Percentiles rank a stretch among this genome's conserved stretches.
Conservation (phyloP, 768 basidiomycete genomes). For the Leucocoprinus birnbaumii region DNA sequence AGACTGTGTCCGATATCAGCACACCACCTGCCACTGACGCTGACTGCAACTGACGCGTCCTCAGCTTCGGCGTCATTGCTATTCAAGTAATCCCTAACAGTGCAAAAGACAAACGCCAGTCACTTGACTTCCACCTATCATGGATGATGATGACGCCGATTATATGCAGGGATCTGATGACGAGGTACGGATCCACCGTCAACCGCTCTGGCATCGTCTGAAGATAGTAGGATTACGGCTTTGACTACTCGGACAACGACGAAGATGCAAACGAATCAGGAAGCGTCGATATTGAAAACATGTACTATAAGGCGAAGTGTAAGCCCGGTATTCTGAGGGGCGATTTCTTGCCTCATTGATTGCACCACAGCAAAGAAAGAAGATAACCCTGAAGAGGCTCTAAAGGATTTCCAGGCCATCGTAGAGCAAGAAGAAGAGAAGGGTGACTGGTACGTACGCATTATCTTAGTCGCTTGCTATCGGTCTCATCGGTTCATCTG, state of each 20-base stretch:
- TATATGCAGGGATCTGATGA: constrained; percentile 91
- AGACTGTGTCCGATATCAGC: background rate
- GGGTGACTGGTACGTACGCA: constrained; percentile 79
- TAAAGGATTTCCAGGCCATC: constrained; percentile 87
- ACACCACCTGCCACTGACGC: background rate
- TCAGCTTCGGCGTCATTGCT: background rate
- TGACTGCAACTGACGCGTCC: background rate
- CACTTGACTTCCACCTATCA: constrained; percentile 22
- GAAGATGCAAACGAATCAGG: constrained; percentile 79
- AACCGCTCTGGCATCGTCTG: constrained; percentile 8
- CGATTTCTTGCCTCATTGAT: constrained; percentile 1
- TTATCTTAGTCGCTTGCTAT: background rate
- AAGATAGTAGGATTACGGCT: constrained; percentile 77
- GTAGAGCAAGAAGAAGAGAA: constrained; percentile 90
- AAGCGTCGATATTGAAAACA: constrained; percentile 91
- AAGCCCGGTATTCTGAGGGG: constrained; percentile 21
- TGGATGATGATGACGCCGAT: constrained; percentile 94
- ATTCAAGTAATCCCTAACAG: background rate
- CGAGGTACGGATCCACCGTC: constrained; percentile 46
- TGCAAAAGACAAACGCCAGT: background rate
- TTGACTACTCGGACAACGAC: constrained; percentile 93
- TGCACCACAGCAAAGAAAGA: constrained; percentile 79
- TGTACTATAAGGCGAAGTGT: constrained; percentile 99
- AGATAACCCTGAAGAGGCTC: constrained; percentile 87
- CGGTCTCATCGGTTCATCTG: too few species aligned